Conservation (phyloP, 1,284 basidiomycete species). For the Grifola frondosa region DNA sequence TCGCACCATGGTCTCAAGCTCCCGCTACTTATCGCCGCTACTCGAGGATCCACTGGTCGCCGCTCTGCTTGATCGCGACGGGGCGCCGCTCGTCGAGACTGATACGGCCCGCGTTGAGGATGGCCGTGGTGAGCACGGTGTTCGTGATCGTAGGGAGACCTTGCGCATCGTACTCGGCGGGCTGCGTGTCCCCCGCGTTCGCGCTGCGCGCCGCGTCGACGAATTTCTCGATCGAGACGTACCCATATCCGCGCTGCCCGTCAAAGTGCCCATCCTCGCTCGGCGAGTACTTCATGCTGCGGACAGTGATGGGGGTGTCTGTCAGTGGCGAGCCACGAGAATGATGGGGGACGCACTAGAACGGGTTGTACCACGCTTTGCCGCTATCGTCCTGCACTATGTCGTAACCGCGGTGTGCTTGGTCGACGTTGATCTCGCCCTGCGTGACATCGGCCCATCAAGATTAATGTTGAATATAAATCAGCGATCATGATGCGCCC, state of each 20-base stretch:
- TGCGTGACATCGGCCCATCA: constrained; percentile 29
- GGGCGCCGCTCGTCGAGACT: constrained; percentile 85
- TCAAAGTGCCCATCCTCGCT: constrained; percentile 91
- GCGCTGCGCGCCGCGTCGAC: constrained; percentile 78
- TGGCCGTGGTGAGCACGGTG: constrained; percentile 89
- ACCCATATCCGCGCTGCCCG: constrained; percentile 88
- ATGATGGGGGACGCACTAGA: constrained; percentile 66
- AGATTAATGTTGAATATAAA: no score
- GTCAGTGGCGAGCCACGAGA: neutral
- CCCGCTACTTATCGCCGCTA: no score
- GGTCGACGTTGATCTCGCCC: constrained; percentile 91
- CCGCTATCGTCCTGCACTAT: constrained; percentile 82
- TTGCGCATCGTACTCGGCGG: constrained; percentile 73
- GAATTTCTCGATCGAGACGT: constrained; percentile 92
- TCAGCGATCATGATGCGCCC: constrained; percentile 1
- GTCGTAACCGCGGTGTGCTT: constrained; percentile 91
- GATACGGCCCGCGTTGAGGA: constrained; percentile 86
- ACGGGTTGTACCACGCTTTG: constrained; percentile 84
- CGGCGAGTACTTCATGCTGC: constrained; percentile 90
- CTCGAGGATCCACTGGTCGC: constrained; percentile 69
- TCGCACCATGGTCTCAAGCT: no score
- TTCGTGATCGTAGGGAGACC: constrained; percentile 87
- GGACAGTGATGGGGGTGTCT: neutral
- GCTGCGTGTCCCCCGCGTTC: constrained; percentile 66
- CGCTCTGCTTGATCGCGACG: constrained; percentile 69